phyloP scores from a whole-genome alignment of 1,284 basidiomycete species.

The Tranzscheliella williamsii region DNA sequence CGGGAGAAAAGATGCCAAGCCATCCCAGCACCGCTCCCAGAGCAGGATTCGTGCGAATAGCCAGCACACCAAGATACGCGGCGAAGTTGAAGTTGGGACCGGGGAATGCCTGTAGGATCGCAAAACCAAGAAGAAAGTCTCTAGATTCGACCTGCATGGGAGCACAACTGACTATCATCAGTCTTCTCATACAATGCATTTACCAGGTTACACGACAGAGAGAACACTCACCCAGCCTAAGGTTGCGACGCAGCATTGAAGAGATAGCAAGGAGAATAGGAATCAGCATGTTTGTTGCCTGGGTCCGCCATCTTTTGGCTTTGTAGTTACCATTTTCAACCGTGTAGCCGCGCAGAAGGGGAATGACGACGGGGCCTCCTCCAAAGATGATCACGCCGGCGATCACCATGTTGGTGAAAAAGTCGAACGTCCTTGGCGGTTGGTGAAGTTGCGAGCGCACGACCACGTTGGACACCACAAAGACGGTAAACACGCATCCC shows the following conservation, averaged over 20 bases:
- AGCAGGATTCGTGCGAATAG: constrained; percentile 57
- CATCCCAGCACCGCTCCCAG: constrained; percentile 66
- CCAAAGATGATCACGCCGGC: constrained; percentile 68
- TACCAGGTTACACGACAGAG: too few relatives aligned
- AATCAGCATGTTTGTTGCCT: constrained; percentile 1
- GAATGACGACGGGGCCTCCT: constrained; percentile 69
- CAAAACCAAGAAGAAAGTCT: constrained; percentile 69
- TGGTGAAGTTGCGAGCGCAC: constrained; percentile 58
- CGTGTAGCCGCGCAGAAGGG: constrained; percentile 67
- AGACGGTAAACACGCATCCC: constrained; percentile 51
- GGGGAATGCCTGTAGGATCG: constrained; percentile 64
- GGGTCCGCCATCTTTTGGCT: too few relatives aligned
- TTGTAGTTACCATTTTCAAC: constrained; percentile 66
- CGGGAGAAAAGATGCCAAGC: constrained; percentile 56
- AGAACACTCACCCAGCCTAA: constrained; percentile 28
- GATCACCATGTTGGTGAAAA: constrained; percentile 64
- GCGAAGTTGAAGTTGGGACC: constrained; percentile 70
- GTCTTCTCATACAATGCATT: too few relatives aligned
- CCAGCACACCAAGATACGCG: constrained; percentile 67
- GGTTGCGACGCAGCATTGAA: not conserved
- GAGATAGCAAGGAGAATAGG: not conserved
- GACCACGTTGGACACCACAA: constrained; percentile 60
- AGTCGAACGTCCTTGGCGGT: constrained; percentile 59
- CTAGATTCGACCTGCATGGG: constrained; percentile 64
- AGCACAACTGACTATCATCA: too few relatives aligned